phyloP scores from a whole-genome alignment of 371 early-diverging fungal species.

The Syncephalastrum contaminatum region DNA sequence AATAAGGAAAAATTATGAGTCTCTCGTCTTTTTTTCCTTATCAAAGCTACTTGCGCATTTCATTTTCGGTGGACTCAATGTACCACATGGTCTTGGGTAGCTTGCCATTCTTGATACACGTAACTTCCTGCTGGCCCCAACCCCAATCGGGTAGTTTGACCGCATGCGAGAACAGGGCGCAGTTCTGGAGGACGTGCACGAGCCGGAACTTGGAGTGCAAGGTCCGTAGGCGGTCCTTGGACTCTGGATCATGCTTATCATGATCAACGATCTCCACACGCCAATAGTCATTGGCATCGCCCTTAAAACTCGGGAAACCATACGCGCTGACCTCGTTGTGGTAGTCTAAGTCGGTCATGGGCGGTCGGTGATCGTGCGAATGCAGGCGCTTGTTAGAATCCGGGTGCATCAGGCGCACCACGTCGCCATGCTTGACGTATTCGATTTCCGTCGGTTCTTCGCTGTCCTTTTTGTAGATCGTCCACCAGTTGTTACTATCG shows the following conservation, averaged over 20 bases:
- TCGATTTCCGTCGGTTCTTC: slow-evolving; percentile 35
- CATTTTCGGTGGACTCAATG: slow-evolving; percentile 56
- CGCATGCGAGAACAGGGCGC: slow-evolving; percentile 79
- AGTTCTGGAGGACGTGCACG: slow-evolving; percentile 72
- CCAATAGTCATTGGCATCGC: slow-evolving; percentile 70
- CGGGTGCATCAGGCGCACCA: slow-evolving; percentile 76
- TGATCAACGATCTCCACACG: slow-evolving; percentile 69
- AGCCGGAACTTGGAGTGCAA: slow-evolving; percentile 75
- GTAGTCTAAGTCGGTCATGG: slow-evolving; percentile 85
- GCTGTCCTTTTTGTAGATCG: slow-evolving; percentile 58
- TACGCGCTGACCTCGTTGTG: slow-evolving; percentile 85
- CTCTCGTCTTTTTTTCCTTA: neutral
- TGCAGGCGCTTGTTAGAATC: slow-evolving; percentile 70
- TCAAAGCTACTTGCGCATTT: slow-evolving; percentile 37
- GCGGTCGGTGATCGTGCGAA: slow-evolving; percentile 59
- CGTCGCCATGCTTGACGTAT: slow-evolving; percentile 66
- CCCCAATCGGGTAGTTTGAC: slow-evolving; percentile 97
- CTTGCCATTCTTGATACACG: slow-evolving; percentile 72
- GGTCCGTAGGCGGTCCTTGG: slow-evolving; percentile 58
- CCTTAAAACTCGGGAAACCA: slow-evolving; percentile 47
- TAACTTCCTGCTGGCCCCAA: slow-evolving; percentile 94
- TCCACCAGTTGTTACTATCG: slow-evolving; percentile 91
- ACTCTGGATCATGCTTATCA: slow-evolving; percentile 55
- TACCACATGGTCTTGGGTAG: slow-evolving; percentile 69
- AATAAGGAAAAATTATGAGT: slow-evolving; percentile 5